phyloP scores from a whole-genome alignment of 1,284 basidiomycete species.

The Ceratobasidium sp. region DNA sequence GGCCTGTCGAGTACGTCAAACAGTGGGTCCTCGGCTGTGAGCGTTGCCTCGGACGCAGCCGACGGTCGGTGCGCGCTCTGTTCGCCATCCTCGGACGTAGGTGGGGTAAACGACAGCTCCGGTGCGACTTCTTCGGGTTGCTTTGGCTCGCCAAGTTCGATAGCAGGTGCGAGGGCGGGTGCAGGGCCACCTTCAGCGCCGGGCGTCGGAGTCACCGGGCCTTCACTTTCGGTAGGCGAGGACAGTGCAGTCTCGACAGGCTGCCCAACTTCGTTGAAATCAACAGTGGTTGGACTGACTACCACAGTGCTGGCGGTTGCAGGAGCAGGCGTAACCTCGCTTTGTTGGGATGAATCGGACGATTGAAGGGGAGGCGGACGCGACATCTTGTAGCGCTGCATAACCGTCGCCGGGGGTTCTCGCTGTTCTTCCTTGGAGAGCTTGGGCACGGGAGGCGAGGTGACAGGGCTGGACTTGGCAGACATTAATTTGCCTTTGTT shows the following conservation, averaged over 20 bases:
- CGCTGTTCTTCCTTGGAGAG: not conserved
- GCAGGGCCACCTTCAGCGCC: not conserved
- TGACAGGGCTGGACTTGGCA: constrained; percentile 24
- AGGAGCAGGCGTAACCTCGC: not conserved
- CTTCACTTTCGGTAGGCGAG: constrained; percentile 26
- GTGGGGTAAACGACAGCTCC: constrained; percentile 15
- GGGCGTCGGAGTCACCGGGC: constrained; percentile 11
- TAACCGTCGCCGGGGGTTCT: not conserved
- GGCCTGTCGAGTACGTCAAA: constrained; percentile 6
- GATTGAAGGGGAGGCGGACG: constrained; percentile 24
- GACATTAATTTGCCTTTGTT: constrained; percentile 21
- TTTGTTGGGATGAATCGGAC: not conserved
- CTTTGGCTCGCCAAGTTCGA: constrained; percentile 18
- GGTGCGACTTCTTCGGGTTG: not conserved
- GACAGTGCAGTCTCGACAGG: not conserved
- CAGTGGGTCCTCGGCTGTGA: constrained; percentile 8
- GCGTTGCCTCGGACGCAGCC: constrained; percentile 13
- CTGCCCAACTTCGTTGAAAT: constrained; percentile 7
- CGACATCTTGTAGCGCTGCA: constrained; percentile 18
- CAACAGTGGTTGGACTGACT: constrained; percentile 4
- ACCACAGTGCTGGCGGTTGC: not conserved
- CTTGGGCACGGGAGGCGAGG: not conserved
- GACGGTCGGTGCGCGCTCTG: constrained; percentile 3
- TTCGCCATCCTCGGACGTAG: constrained; percentile 17
- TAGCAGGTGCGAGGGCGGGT: not conserved